A percentile compares a stretch with the other conserved stretches of the same genome.
Evolutionary conservation across 345 rosid species (phyloP).

Genomic region (Acer saccharum): DNA sequence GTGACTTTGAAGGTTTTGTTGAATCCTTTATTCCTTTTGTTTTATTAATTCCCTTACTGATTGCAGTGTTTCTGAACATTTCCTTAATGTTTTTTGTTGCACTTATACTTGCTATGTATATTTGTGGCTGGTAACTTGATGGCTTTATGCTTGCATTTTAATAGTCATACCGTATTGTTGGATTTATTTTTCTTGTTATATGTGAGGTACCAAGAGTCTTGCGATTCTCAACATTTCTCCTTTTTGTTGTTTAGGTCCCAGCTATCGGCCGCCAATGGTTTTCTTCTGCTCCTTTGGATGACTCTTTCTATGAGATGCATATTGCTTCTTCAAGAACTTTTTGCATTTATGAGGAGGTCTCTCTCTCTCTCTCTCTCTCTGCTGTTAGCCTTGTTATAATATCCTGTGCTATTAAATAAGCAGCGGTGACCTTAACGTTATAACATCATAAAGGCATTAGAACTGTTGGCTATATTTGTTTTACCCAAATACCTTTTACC

Average conservation of each 20-base stretch:
- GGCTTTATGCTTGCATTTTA: neutral
- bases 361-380: slow-evolving; percentile 10
- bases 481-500: too few relatives aligned
- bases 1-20: neutral
- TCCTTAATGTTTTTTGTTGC: neutral
- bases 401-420: neutral
- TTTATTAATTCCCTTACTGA: neutral
- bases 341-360: slow-evolving; percentile 82
- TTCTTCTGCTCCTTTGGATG: slow-evolving; percentile 51
- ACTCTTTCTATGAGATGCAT: slow-evolving; percentile 44
- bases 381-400: neutral
- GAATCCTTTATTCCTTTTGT: neutral
- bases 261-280: slow-evolving; percentile 87
- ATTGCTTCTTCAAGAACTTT: slow-evolving; percentile 82
- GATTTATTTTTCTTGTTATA: neutral
- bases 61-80: neutral
- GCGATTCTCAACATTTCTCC: neutral
- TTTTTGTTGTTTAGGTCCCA: slow-evolving; percentile 41
- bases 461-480: too few relatives aligned
- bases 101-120: neutral
- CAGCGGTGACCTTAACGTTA: neutral
- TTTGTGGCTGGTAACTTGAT: neutral
- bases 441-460: neutral
- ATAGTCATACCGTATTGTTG: too few relatives aligned
- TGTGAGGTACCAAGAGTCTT: neutral